Conservation (phyloP, 495 filamentous ascomycete species). For the Xylaria palmicola region DNA sequence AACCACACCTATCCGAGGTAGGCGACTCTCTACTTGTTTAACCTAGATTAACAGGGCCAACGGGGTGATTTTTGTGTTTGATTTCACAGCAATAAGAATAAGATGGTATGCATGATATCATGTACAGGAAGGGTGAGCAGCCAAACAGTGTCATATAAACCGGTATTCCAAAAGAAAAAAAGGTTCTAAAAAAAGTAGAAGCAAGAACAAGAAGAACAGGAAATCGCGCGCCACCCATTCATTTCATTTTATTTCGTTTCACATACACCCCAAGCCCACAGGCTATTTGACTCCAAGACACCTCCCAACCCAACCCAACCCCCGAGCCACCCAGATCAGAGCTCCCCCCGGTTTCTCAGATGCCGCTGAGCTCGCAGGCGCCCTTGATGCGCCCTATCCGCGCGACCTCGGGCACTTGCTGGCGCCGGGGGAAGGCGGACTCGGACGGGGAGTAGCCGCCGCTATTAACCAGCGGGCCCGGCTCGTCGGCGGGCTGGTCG, state of each 20-base stretch:
- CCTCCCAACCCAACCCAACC: background rate
- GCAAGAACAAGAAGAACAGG: no score
- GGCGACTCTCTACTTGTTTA: no score
- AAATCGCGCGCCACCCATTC: no score
- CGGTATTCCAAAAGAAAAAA: background rate
- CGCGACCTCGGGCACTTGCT: background rate
- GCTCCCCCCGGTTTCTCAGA: background rate
- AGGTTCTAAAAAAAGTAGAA: background rate
- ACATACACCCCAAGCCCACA: background rate
- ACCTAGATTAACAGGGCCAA: no score
- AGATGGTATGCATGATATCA: background rate
- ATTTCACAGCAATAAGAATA: no score
- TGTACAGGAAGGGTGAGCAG: background rate
- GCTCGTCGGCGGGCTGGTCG: slow-evolving; percentile 37
- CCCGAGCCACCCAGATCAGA: background rate
- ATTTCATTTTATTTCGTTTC: background rate
- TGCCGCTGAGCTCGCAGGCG: slow-evolving; percentile 28
- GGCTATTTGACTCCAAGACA: background rate
- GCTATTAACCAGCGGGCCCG: slow-evolving; percentile 27
- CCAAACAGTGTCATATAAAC: no score
- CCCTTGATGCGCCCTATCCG: slow-evolving; percentile 9
- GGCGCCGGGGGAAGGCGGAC: no score
- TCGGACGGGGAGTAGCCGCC: slow-evolving; percentile 18
- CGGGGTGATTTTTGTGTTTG: no score
- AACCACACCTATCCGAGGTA: no score